Percentiles rank a stretch among this genome's conserved stretches.
Evolutionary conservation across 306 rosid species (phyloP).

Genomic region (Quercus rubra): DNA sequence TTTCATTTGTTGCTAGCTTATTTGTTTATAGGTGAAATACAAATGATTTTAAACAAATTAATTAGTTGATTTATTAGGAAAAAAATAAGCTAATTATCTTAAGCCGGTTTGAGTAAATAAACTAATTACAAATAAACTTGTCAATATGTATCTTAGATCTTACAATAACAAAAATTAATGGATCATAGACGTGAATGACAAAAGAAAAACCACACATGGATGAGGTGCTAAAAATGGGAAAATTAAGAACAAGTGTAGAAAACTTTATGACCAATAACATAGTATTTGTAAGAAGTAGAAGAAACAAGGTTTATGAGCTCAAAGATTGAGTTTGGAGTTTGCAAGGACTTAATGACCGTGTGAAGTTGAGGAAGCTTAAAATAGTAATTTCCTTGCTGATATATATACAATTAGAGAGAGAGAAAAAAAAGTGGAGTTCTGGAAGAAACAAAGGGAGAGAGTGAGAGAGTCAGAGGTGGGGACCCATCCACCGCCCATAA

Average conservation of each 20-base stretch:
- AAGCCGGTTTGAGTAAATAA: too few relatives aligned
- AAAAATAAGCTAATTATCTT: too few relatives aligned
- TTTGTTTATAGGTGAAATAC: too few relatives aligned
- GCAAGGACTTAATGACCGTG: neutral
- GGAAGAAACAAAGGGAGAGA: neutral
- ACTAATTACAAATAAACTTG: too few relatives aligned
- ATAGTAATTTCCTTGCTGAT: neutral
- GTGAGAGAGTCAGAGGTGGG: conserved; percentile 31
- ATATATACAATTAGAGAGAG: neutral
- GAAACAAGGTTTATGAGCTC: neutral
- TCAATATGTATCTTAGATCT: too few relatives aligned
- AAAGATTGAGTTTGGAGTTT: neutral
- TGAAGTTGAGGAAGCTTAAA: neutral
- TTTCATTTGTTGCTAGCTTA: too few relatives aligned
- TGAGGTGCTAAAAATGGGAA: too few relatives aligned
- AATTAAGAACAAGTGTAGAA: neutral
- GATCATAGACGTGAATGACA: neutral
- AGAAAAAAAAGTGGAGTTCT: neutral
- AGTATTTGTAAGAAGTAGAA: neutral
- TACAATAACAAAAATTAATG: neutral
- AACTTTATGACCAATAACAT: neutral
- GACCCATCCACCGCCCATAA: conserved; percentile 83
- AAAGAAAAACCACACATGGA: neutral
- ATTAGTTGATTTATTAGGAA: too few relatives aligned
- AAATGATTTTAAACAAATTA: too few relatives aligned